Percentiles rank a stretch among this genome's conserved stretches.
phyloP scores from a whole-genome alignment of 352 stramenopile genomes.

The Pythium diclinum region DNA sequence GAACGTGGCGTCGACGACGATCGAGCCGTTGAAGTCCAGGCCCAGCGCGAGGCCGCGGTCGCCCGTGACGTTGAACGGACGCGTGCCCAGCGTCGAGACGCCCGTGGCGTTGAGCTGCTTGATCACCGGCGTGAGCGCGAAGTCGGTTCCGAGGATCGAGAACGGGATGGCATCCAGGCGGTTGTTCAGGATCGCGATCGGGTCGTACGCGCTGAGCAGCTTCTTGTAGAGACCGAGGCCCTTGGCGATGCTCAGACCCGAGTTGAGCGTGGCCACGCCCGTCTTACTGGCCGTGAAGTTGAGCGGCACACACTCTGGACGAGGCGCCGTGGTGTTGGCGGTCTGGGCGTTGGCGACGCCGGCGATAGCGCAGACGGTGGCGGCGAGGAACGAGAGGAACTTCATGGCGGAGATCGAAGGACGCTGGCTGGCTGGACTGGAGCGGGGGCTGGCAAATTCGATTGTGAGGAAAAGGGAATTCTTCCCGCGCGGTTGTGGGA shows the following conservation, averaged over 20 bases:
- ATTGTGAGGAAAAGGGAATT: conserved; percentile 8
- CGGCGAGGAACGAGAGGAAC: conserved; percentile 34
- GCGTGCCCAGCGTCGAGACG: conserved; percentile 38
- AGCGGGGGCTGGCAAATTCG: conserved; percentile 5
- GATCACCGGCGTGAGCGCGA: conserved; percentile 48
- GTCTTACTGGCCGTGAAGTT: conserved; percentile 42
- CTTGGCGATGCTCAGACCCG: conserved; percentile 34
- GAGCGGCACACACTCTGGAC: conserved; percentile 30
- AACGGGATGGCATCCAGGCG: conserved; percentile 40
- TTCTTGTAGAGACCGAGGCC: conserved; percentile 23
- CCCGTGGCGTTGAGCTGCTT: conserved; percentile 44
- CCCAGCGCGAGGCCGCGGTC: conserved; percentile 36
- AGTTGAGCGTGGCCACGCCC: conserved; percentile 50
- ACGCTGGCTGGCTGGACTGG: neutral
- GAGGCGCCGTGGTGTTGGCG: conserved; percentile 9
- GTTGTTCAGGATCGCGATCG: conserved; percentile 39
- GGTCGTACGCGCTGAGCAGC: conserved; percentile 29
- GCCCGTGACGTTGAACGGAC: conserved; percentile 44
- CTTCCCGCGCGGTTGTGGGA: conserved; percentile 1
- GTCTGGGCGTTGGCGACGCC: conserved; percentile 25
- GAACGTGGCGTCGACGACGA: conserved; percentile 36
- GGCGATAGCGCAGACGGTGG: conserved; percentile 14
- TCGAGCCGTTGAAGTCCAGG: conserved; percentile 39
- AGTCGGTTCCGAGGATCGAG: conserved; percentile 44
- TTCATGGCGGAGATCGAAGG: conserved; percentile 28